A percentile compares a stretch with the other conserved stretches of the same genome.
Conservation (phyloP, 805 yeast species). For the Dipodascus geniculatus region DNA sequence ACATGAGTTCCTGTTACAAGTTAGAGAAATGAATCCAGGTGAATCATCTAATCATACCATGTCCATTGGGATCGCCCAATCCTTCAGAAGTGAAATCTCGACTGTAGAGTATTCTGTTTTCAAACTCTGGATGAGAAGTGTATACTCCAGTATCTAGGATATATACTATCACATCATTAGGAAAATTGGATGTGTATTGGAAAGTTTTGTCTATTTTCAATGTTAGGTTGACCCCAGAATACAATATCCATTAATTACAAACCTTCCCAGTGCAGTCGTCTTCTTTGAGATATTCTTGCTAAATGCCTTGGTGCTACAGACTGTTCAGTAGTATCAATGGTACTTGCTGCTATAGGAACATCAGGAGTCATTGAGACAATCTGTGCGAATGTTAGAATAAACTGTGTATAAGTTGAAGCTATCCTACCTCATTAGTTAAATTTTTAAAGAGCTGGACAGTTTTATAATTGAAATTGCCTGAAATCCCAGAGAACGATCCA, state of each 20-base stretch:
- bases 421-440: slow-evolving; percentile 4
- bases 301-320: slow-evolving; percentile 41
- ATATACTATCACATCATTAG: slow-evolving; percentile 51
- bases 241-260: background rate
- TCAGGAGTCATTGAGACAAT: slow-evolving; percentile 65
- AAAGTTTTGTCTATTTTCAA: slow-evolving; percentile 26
- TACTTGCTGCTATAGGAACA: slow-evolving; percentile 45
- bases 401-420: slow-evolving; percentile 12
- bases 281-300: slow-evolving; percentile 22
- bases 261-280: slow-evolving; percentile 12
- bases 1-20: slow-evolving; percentile 52
- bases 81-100: slow-evolving; percentile 37
- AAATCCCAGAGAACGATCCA: slow-evolving; percentile 61
- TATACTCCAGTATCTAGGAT: slow-evolving; percentile 71
- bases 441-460: slow-evolving; percentile 29
- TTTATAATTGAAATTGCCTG: slow-evolving; percentile 45
- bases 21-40: background rate
- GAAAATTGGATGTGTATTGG: slow-evolving; percentile 31
- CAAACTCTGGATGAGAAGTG: slow-evolving; percentile 33
- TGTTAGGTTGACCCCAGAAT: slow-evolving; percentile 13
- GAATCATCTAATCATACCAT: too few relatives aligned
- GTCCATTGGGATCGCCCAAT: slow-evolving; percentile 67
- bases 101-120: slow-evolving; percentile 30
- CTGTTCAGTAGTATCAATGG: slow-evolving; percentile 22
- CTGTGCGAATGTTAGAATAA: slow-evolving; percentile 6